Conservation (phyloP, 768 basidiomycete species). For the Paxillus rubicundulus region DNA sequence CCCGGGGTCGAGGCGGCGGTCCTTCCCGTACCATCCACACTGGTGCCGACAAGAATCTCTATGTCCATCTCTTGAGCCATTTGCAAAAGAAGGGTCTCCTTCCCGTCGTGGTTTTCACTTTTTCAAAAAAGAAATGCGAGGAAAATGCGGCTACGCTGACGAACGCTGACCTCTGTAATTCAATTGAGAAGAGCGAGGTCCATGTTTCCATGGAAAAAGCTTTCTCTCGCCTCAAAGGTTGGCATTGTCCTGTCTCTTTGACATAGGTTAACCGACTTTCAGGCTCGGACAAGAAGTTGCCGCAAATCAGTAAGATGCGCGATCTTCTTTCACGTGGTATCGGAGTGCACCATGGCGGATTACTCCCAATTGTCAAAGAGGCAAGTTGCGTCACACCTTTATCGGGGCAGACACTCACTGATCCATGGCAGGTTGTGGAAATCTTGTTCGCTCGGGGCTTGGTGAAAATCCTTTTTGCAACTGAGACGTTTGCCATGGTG, state of each 20-base stretch:
- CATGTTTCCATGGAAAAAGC: conserved; percentile 94
- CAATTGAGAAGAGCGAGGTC: conserved; percentile 94
- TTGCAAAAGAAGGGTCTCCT: conserved; percentile 83
- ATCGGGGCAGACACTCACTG: conserved; percentile 1
- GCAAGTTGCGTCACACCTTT: conserved; percentile 38
- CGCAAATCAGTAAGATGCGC: conserved; percentile 89
- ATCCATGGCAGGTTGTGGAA: conserved; percentile 74
- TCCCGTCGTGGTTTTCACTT: conserved; percentile 94
- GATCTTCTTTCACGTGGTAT: conserved; percentile 90
- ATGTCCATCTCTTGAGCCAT: conserved; percentile 86
- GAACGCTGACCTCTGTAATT: conserved; percentile 82
- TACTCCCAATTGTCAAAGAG: conserved; percentile 96
- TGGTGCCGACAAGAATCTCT: conserved; percentile 83
- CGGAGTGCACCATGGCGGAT: conserved; percentile 95
- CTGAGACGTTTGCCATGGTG: conserved; percentile 99
- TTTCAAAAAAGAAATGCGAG: conserved; percentile 96
- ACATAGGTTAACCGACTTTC: conserved; percentile 6
- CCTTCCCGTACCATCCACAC: conserved; percentile 58
- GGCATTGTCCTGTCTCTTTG: conserved; percentile 2
- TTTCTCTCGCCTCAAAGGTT: conserved; percentile 86
- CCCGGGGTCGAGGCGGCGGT: conserved; percentile 44
- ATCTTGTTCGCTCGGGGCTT: conserved; percentile 93
- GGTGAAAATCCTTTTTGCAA: conserved; percentile 96
- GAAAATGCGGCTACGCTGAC: conserved; percentile 90
- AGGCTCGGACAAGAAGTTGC: conserved; percentile 91